These are phyloP conservation scores for Cucumis melo DNA, from an alignment of 306 rosid genomes.

Conservation along the genomic window DNA sequence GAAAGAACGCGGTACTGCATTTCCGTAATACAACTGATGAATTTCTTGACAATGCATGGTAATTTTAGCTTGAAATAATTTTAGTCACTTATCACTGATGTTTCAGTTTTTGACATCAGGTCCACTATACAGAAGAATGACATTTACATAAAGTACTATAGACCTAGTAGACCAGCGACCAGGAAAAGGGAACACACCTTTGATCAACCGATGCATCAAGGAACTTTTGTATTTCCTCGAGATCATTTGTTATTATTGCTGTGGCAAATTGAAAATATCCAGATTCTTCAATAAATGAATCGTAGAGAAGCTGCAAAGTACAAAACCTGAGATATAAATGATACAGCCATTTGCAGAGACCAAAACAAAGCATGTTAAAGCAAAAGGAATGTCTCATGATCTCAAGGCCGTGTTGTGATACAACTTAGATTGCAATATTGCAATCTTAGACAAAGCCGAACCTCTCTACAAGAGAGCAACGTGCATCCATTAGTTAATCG, in stretches of 20 bases:
- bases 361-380: not conserved
- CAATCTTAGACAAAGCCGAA: not conserved
- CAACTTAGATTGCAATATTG: not conserved
- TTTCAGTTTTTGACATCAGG: not conserved
- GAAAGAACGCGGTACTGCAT: too few relatives aligned
- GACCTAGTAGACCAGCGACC: not conserved
- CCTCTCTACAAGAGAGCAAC: not conserved
- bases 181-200: constrained; percentile 42
- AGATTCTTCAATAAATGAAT: constrained; percentile 65
- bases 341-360: not conserved
- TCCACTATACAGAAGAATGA: not conserved
- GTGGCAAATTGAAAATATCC: constrained; percentile 82
- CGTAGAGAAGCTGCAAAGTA: constrained; percentile 56
- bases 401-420: not conserved
- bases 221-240: constrained; percentile 85
- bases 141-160: not conserved
- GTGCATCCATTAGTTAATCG: not conserved
- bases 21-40: too few relatives aligned
- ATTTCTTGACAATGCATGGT: not conserved
- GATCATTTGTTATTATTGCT: constrained; percentile 69
- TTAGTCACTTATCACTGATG: not conserved
- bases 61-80: not conserved
- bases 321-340: constrained; percentile 4
- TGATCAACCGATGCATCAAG: constrained; percentile 57
- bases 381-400: too few relatives aligned